Conservation (phyloP, 2,329 filamentous ascomycete species). For the Mycocentrospora acerina region DNA sequence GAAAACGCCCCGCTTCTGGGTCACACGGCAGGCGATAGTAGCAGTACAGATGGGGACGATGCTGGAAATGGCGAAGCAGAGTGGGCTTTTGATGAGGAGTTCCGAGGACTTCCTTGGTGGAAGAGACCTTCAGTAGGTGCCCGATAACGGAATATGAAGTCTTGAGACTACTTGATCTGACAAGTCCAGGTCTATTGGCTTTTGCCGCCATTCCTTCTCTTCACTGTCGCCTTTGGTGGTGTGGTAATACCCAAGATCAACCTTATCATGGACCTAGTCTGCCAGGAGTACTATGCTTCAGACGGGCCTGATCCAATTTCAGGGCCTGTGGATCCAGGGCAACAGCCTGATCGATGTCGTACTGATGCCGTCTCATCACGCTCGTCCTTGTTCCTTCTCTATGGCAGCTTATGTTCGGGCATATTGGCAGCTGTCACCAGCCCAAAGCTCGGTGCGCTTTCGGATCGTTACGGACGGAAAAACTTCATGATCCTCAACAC, state of each 20-base stretch:
- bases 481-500: slow-evolving; percentile 72
- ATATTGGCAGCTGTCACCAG: slow-evolving; percentile 76
- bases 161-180: slow-evolving; percentile 2
- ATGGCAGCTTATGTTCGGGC: slow-evolving; percentile 72
- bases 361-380: slow-evolving; percentile 75
- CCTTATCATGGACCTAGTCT: slow-evolving; percentile 80
- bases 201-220: slow-evolving; percentile 75
- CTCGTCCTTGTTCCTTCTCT: slow-evolving; percentile 76
- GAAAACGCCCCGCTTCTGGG: slow-evolving; percentile 34
- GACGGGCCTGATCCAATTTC: slow-evolving; percentile 37
- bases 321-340: slow-evolving; percentile 41
- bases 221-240: slow-evolving; percentile 83
- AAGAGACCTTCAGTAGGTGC: slow-evolving; percentile 53
- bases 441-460: slow-evolving; percentile 80
- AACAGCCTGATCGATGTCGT: slow-evolving; percentile 64
- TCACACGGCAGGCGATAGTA: slow-evolving; percentile 12
- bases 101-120: slow-evolving; percentile 50
- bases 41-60: slow-evolving; percentile 10
- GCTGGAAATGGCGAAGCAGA: slow-evolving; percentile 15
- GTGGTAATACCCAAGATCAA: slow-evolving; percentile 85
- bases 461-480: slow-evolving; percentile 82
- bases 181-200: slow-evolving; percentile 73
- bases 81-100: slow-evolving; percentile 33
- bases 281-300: slow-evolving; percentile 77
- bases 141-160: slow-evolving; percentile 1